phyloP scores from a whole-genome alignment of 139 green algal species.

The Axilococcus clingmanii region DNA sequence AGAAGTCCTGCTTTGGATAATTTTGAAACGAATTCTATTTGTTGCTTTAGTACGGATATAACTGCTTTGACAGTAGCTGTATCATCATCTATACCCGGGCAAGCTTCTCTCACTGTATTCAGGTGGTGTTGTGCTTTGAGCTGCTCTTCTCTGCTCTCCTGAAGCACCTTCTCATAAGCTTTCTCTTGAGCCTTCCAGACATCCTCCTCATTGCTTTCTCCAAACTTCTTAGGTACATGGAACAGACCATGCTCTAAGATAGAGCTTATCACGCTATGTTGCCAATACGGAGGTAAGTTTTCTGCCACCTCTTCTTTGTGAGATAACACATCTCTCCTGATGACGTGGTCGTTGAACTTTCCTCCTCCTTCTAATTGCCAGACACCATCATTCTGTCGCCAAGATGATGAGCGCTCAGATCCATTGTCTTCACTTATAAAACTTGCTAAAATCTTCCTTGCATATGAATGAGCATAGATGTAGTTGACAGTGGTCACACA shows the following conservation, averaged over 20 bases:
- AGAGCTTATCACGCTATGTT: background rate
- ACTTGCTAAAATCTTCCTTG: too few relatives aligned
- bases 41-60: background rate
- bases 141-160: conserved; percentile 9
- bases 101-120: background rate
- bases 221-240: background rate
- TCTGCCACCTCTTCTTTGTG: background rate
- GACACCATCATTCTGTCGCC: too few relatives aligned
- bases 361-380: too few relatives aligned
- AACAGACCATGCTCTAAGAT: background rate
- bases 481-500: too few relatives aligned
- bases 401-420: too few relatives aligned
- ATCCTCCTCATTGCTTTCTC: background rate
- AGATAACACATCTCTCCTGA: background rate
- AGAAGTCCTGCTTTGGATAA: background rate
- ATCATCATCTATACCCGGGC: background rate
- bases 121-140: background rate
- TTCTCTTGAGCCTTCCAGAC: too few relatives aligned
- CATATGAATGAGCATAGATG: too few relatives aligned
- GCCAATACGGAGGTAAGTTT: background rate
- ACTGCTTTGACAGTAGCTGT: background rate
- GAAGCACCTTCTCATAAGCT: background rate
- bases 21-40: background rate
- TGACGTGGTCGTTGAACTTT: background rate
- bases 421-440: too few relatives aligned